phyloP scores from a whole-genome alignment of 495 filamentous ascomycete species.

The Parachaetomium inaequale region DNA sequence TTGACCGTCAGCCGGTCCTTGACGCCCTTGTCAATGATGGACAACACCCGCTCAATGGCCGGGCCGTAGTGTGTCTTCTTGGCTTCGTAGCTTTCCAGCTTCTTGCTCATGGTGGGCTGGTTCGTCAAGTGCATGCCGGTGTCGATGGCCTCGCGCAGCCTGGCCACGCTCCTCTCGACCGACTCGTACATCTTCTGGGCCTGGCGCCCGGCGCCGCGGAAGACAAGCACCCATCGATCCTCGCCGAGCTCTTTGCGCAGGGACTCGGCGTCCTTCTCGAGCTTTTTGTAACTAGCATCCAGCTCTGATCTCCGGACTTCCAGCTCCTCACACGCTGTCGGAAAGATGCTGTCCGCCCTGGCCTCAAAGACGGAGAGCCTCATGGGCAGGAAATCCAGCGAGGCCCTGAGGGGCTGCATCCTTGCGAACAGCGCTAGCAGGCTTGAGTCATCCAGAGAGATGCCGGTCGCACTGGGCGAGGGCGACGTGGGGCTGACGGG shows the following conservation, averaged over 20 bases:
- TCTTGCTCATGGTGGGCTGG: conserved; percentile 62
- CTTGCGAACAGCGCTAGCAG: conserved; percentile 85
- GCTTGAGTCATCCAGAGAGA: conserved; percentile 72
- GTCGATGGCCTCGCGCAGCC: conserved; percentile 78
- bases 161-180: conserved; percentile 76
- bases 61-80: conserved; percentile 94
- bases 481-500: conserved; percentile 54
- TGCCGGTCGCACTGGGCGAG: conserved; percentile 53
- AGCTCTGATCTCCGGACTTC: conserved; percentile 64
- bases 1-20: conserved; percentile 90
- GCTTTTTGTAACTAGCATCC: conserved; percentile 73
- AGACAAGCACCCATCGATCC: conserved; percentile 92
- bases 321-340: conserved; percentile 85
- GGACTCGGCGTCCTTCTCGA: conserved; percentile 83
- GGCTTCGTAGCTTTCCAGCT: conserved; percentile 87
- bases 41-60: conserved; percentile 85
- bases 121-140: conserved; percentile 66
- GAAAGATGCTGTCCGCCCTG: conserved; percentile 71
- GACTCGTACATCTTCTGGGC: conserved; percentile 94
- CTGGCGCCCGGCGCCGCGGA: conserved; percentile 87
- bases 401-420: conserved; percentile 90
- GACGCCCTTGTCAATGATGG: conserved; percentile 89
- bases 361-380: conserved; percentile 77
- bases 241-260: conserved; percentile 85
- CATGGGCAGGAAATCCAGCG: conserved; percentile 97